These are phyloP conservation scores for Theileria parva DNA, from an alignment of 169 alveolate genomes.

Conservation along the genomic window DNA sequence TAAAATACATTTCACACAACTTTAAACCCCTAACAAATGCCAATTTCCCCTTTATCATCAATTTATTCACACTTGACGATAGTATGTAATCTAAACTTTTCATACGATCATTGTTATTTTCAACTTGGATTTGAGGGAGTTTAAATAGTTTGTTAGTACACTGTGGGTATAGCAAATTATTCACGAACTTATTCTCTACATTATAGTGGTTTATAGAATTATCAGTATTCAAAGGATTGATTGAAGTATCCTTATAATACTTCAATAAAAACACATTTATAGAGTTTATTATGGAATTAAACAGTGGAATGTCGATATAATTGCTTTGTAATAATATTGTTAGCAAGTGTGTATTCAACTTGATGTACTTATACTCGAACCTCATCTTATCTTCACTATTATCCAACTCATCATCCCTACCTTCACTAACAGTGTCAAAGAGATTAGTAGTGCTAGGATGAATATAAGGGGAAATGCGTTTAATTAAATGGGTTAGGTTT, in stretches of 20 bases:
- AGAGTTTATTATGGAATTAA: background rate
- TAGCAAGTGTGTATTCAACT: slow-evolving; percentile 3
- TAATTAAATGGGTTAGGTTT: background rate
- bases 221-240: background rate
- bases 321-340: background rate
- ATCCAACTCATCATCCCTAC: no score
- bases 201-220: background rate
- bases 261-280: background rate
- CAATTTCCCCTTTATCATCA: slow-evolving; percentile 10
- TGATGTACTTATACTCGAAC: background rate
- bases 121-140: background rate
- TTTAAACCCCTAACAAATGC: slow-evolving; percentile 65
- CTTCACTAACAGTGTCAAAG: background rate
- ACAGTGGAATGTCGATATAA: background rate
- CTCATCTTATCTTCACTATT: background rate
- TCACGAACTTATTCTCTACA: background rate
- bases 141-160: background rate
- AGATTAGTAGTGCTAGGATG: background rate
- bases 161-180: slow-evolving; percentile 3
- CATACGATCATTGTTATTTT: background rate
- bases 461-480: background rate
- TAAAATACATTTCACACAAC: slow-evolving; percentile 25
- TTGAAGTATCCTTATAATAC: background rate
- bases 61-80: background rate
- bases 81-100: slow-evolving; percentile 1